Percentiles rank a stretch among this genome's conserved stretches.
These are phyloP conservation scores for Diaporthe capsici DNA, from an alignment of 2,329 filamentous ascomycete species.

Conservation along the genomic window DNA sequence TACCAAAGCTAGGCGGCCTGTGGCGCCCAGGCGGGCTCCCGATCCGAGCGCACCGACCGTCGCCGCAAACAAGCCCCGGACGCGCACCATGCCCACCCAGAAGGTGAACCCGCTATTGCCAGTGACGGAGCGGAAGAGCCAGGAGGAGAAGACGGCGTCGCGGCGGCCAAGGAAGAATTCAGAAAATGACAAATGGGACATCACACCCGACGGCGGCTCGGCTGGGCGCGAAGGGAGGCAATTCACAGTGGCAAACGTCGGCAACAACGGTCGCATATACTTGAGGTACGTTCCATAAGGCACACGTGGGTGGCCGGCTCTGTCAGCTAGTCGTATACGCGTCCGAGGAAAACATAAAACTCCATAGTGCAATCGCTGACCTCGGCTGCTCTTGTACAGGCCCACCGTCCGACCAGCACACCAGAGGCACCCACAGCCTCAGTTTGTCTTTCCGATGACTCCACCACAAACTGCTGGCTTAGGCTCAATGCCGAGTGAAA, in stretches of 20 bases:
- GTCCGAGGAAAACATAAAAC: background rate
- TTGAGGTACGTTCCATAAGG: conserved; percentile 71
- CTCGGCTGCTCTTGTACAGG: conserved; percentile 53
- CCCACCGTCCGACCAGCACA: conserved; percentile 73
- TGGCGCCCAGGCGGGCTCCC: conserved; percentile 20
- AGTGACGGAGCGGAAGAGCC: conserved; percentile 61
- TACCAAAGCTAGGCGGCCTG: conserved; percentile 36
- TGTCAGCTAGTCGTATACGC: background rate
- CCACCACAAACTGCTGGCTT: conserved; percentile 72
- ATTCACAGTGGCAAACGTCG: conserved; percentile 86
- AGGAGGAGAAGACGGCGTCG: conserved; percentile 55
- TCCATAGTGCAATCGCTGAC: background rate
- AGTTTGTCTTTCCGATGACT: conserved; percentile 72
- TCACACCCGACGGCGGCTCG: conserved; percentile 72
- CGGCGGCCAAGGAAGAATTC: conserved; percentile 62
- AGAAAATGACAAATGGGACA: conserved; percentile 69
- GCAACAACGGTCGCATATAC: conserved; percentile 87
- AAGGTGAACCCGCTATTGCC: conserved; percentile 59
- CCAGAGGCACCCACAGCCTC: conserved; percentile 72
- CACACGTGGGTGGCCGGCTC: background rate
- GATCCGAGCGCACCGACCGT: conserved; percentile 19
- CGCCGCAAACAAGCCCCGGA: conserved; percentile 46
- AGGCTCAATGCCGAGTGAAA: conserved; percentile 57
- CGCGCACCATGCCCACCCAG: conserved; percentile 46
- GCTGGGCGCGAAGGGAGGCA: conserved; percentile 76